A percentile compares a stretch with the other conserved stretches of the same genome.
These are phyloP conservation scores for Aspergillus sp. DNA, from an alignment of 2,329 filamentous ascomycete genomes.

Conservation along the genomic window DNA sequence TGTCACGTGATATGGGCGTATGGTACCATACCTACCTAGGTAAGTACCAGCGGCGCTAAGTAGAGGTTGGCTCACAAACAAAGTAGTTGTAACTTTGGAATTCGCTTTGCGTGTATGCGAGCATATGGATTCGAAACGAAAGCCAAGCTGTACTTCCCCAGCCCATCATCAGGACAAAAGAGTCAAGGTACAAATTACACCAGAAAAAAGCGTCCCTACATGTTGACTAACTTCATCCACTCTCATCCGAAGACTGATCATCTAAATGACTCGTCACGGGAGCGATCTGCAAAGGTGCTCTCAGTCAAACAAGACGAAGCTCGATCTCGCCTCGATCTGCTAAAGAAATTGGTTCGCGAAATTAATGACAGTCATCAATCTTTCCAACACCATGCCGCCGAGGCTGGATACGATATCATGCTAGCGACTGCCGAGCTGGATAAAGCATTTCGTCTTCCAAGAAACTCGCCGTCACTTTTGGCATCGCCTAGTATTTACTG, in stretches of 20 bases:
- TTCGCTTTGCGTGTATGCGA: background rate
- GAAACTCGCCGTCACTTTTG: background rate
- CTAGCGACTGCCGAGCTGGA: constrained; percentile 15
- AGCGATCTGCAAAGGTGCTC: background rate
- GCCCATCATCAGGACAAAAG: constrained; percentile 5
- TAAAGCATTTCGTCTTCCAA: constrained; percentile 11
- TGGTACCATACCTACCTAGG: too few relatives aligned
- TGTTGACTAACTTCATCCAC: background rate
- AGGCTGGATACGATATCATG: constrained; percentile 12
- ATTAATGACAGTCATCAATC: constrained; percentile 12
- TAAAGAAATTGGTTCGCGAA: constrained; percentile 18
- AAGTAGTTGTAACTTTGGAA: too few relatives aligned
- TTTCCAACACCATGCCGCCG: constrained; percentile 5
- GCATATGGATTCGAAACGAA: constrained; percentile 24
- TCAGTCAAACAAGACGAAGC: background rate
- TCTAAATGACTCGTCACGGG: background rate
- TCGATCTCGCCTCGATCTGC: constrained; percentile 11
- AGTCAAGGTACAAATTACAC: constrained; percentile 11
- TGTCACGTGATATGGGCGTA: too few relatives aligned
- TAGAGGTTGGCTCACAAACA: too few relatives aligned
- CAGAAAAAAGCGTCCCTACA: background rate
- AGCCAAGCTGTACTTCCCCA: constrained; percentile 7
- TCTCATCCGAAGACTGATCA: background rate
- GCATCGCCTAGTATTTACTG: background rate
- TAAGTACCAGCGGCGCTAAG: too few relatives aligned